Evolutionary conservation across 192 early-diverging fungal genomes (phyloP).

Genomic region (Linnemannia schmuckeri): DNA sequence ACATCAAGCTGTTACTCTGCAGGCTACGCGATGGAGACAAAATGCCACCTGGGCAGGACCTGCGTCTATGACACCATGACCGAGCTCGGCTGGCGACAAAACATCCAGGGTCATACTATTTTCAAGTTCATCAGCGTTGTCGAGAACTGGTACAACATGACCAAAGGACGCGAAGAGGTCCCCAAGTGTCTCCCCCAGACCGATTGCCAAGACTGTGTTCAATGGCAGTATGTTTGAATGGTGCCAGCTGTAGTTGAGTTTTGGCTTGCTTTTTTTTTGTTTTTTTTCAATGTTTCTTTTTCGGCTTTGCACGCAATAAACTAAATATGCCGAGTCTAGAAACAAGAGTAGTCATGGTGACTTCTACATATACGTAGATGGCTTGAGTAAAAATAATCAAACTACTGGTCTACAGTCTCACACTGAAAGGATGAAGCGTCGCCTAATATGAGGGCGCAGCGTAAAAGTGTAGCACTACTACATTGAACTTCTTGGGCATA

Average conservation of each 20-base stretch:
- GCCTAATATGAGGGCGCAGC: no score
- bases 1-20: conserved; percentile 26
- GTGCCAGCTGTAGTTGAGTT: not conserved
- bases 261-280: not conserved
- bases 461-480: no score
- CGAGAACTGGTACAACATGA: conserved; percentile 41
- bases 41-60: conserved; percentile 83
- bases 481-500: no score
- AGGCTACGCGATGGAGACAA: conserved; percentile 65
- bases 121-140: conserved; percentile 75
- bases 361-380: no score
- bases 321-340: no score
- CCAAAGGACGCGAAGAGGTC: conserved; percentile 31
- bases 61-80: conserved; percentile 75
- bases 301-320: not conserved
- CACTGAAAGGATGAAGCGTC: no score
- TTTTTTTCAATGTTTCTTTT: no score
- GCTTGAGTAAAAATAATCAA: no score
- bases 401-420: no score
- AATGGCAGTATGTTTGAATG: conserved; percentile 78
- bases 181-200: conserved; percentile 37
- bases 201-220: conserved; percentile 80
- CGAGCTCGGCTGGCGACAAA: conserved; percentile 71
- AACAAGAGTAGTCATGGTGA: no score
- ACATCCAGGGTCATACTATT: conserved; percentile 83